Conservation (phyloP, 2,329 filamentous ascomycete genomes). For the Talaromyces sp. region DNA sequence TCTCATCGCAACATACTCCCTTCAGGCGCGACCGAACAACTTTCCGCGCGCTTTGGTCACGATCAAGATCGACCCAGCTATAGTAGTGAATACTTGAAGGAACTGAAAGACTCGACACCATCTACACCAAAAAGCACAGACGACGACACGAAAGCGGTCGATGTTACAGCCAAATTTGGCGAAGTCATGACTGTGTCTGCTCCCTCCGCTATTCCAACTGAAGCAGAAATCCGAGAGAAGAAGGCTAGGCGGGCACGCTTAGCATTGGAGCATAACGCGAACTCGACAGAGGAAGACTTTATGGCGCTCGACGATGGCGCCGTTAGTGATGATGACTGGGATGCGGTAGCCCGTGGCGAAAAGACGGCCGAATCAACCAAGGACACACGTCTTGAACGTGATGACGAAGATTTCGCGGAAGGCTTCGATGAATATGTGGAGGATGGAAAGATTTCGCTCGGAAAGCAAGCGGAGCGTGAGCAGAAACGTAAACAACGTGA, state of each 20-base stretch:
- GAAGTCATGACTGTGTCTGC: constrained; percentile 38
- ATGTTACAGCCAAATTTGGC: constrained; percentile 54
- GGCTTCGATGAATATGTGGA: constrained; percentile 92
- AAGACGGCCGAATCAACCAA: constrained; percentile 62
- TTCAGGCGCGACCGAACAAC: constrained; percentile 50
- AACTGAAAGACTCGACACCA: constrained; percentile 83
- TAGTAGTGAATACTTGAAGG: constrained; percentile 81
- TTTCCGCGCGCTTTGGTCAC: constrained; percentile 62
- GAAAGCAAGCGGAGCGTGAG: constrained; percentile 76
- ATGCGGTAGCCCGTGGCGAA: constrained; percentile 50
- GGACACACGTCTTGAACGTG: constrained; percentile 73
- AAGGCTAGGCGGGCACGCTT: constrained; percentile 85
- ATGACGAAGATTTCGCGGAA: constrained; percentile 91
- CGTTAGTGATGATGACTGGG: constrained; percentile 46
- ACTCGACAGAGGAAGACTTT: constrained; percentile 65
- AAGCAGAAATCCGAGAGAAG: constrained; percentile 85
- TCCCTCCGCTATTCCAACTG: constrained; percentile 67
- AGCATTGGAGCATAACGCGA: constrained; percentile 69
- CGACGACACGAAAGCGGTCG: constrained; percentile 55
- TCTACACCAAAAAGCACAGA: constrained; percentile 66
- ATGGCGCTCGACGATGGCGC: constrained; percentile 46
- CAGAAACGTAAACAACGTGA: constrained; percentile 66
- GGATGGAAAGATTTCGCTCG: constrained; percentile 77
- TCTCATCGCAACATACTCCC: constrained; percentile 57
- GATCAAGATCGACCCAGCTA: constrained; percentile 77